Evolutionary conservation across 2,329 filamentous ascomycete species (phyloP).

Genomic region (Pleoardoris graminearum): DNA sequence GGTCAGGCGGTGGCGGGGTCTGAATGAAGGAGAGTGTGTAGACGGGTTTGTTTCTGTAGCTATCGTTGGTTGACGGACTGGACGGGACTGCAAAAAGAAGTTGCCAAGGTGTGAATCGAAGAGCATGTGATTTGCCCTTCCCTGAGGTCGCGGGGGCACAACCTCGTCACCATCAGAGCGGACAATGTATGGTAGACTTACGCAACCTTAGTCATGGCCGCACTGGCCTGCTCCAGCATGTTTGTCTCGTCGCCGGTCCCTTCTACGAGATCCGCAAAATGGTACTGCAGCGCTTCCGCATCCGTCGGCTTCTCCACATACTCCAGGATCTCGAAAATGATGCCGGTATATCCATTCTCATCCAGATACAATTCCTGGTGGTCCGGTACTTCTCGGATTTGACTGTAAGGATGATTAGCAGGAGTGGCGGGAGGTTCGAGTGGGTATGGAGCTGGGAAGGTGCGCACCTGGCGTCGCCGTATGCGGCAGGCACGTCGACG

Average conservation of each 20-base stretch:
- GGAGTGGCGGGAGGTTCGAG: slow-evolving; percentile 8
- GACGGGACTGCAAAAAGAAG: slow-evolving; percentile 34
- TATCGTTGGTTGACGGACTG: background rate
- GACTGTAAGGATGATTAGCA: slow-evolving; percentile 53
- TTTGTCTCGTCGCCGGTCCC: slow-evolving; percentile 43
- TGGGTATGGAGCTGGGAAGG: too few species aligned
- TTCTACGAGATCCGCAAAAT: slow-evolving; percentile 54
- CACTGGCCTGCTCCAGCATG: slow-evolving; percentile 35
- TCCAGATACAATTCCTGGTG: slow-evolving; percentile 95
- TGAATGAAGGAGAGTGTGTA: slow-evolving; percentile 69
- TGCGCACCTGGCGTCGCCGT: slow-evolving; percentile 71
- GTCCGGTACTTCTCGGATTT: slow-evolving; percentile 75
- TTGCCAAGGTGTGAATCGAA: slow-evolving; percentile 2
- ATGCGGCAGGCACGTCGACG: slow-evolving; percentile 67
- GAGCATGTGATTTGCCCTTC: slow-evolving; percentile 5
- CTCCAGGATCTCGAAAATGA: slow-evolving; percentile 90
- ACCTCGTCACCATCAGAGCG: background rate
- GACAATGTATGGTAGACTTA: slow-evolving; percentile 30
- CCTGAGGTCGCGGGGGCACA: background rate
- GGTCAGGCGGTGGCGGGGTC: slow-evolving; percentile 41
- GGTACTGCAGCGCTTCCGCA: slow-evolving; percentile 63
- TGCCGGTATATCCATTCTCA: slow-evolving; percentile 76
- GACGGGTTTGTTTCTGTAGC: slow-evolving; percentile 56
- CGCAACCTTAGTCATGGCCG: slow-evolving; percentile 41
- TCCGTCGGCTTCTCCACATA: slow-evolving; percentile 71